Evolutionary conservation across 768 basidiomycete genomes (phyloP).

Genomic region (Dentipellis sp.): DNA sequence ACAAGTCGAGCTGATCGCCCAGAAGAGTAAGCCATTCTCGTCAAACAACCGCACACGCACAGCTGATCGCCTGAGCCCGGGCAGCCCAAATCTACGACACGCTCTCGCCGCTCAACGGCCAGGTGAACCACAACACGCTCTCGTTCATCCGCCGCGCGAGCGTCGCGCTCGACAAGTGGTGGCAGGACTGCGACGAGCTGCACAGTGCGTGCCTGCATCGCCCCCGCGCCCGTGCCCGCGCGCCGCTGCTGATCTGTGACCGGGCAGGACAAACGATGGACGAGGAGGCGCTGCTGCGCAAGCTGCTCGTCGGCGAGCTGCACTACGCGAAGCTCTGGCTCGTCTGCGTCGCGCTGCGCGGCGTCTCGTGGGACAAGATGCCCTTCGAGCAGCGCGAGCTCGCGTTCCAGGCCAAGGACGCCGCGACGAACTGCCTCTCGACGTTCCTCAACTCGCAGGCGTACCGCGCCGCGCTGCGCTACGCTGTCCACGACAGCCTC

Average conservation of each 20-base stretch:
- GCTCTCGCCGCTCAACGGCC: slow-evolving; percentile 75
- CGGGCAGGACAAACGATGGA: slow-evolving; percentile 66
- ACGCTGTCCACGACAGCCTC: slow-evolving; percentile 88
- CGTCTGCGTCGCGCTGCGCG: slow-evolving; percentile 85
- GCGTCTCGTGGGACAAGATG: slow-evolving; percentile 94
- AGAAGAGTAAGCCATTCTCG: slow-evolving; percentile 58
- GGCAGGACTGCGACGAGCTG: slow-evolving; percentile 77
- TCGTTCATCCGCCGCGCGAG: slow-evolving; percentile 84
- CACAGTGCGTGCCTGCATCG: slow-evolving; percentile 45
- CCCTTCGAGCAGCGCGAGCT: slow-evolving; percentile 90
- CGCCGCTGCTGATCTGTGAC: slow-evolving; percentile 3
- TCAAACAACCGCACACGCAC: not conserved
- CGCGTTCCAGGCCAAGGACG: slow-evolving; percentile 92
- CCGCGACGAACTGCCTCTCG: slow-evolving; percentile 76
- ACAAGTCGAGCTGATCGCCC: slow-evolving; percentile 81
- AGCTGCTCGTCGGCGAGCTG: slow-evolving; percentile 80
- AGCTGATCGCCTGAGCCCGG: not conserved
- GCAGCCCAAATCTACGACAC: slow-evolving; percentile 92
- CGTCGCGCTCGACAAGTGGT: slow-evolving; percentile 85
- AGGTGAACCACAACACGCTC: slow-evolving; percentile 77
- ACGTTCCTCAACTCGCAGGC: slow-evolving; percentile 77
- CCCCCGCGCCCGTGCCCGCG: not conserved
- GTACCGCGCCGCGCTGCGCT: slow-evolving; percentile 85
- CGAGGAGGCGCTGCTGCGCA: slow-evolving; percentile 76
- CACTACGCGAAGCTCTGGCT: slow-evolving; percentile 95